Evolutionary conservation across 2,329 filamentous ascomycete species (phyloP), one percentile per base, ranked within the genome.

Genomic region (Sarocladium brachiariae): DNA sequence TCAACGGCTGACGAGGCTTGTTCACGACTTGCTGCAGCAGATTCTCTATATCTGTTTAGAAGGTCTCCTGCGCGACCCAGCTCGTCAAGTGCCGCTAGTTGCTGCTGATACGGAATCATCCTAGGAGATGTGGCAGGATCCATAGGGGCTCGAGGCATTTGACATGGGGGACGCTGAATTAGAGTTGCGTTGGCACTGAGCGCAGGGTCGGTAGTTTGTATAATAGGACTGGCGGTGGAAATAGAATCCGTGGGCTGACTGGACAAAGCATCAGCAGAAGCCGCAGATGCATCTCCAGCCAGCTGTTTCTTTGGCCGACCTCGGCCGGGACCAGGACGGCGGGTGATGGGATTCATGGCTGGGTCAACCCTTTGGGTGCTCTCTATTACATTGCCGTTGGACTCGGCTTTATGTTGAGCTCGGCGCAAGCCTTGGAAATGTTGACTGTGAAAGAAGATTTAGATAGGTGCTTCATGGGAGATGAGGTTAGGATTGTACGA

Each of bases 351-450:
- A 52, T 82, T 81, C 55, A 68, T 50, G 0, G 73, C 74, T 8
- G 78, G 78, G 57, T 82, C 78, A 50, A 66, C 35, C 52, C 66
- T 72, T 37, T 67, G 63, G 19, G 68, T 56, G 37, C 54, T 66
- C 18, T 73, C 69, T 9, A 58, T 53, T 23, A 54, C 41, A 19
- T 60, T 51, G 8, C 69, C 65, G 52, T 65, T 69, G 4, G 65
- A 50, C 16, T 79, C 77, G 16, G 68, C 61, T 58, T 80, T 81
- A 56, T 76, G 73, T 58, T 80, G 76, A 19, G 76, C 71, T 37
- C 78, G 67, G 23, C 78, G 70, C 16, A 83, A 70, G 24, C 78
- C 77, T 58, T 82, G 79, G 52, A 82, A 82, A 58, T 82, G 79
- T 69, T 82, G 79, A 33, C 78, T 82, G 41, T 6, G 4, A 25